phyloP scores from a whole-genome alignment of 2,329 filamentous ascomycete species.

The Fusarium penzigii region DNA sequence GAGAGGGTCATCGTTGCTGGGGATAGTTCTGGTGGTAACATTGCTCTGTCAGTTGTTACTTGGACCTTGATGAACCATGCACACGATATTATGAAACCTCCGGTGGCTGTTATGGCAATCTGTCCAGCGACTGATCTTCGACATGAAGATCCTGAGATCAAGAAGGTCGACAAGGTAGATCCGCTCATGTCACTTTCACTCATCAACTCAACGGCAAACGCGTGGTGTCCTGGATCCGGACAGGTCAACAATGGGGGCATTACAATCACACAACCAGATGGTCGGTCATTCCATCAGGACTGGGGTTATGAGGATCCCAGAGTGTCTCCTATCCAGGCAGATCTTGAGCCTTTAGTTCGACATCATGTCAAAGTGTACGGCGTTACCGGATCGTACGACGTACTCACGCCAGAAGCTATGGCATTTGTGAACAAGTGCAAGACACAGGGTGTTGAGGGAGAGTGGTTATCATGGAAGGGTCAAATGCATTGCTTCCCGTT shows the following conservation, averaged over 20 bases:
- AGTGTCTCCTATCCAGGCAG: constrained; percentile 50
- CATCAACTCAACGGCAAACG: constrained; percentile 25
- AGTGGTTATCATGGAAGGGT: constrained; percentile 60
- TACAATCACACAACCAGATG: neutral
- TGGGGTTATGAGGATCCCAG: constrained; percentile 40
- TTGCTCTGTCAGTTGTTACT: constrained; percentile 40
- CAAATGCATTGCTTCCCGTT: constrained; percentile 63
- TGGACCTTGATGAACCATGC: constrained; percentile 37
- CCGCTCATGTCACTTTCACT: constrained; percentile 23
- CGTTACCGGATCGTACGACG: constrained; percentile 52
- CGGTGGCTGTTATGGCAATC: constrained; percentile 40
- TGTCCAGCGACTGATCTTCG: constrained; percentile 45
- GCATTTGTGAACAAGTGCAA: constrained; percentile 48
- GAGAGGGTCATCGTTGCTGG: constrained; percentile 52
- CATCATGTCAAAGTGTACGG: constrained; percentile 51
- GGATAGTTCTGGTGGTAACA: constrained; percentile 58
- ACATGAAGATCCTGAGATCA: constrained; percentile 22
- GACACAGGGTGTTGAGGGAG: constrained; percentile 45
- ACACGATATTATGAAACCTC: constrained; percentile 25
- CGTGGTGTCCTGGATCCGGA: constrained; percentile 22
- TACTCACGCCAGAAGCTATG: constrained; percentile 53
- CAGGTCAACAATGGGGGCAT: too few species aligned
- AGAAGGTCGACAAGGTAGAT: constrained; percentile 18
- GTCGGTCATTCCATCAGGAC: neutral
- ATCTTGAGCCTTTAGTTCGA: constrained; percentile 33